Evolutionary conservation across 2,329 filamentous ascomycete species (phyloP), one percentile per base, ranked within the genome.

Genomic region (Fusarium anguioides): DNA sequence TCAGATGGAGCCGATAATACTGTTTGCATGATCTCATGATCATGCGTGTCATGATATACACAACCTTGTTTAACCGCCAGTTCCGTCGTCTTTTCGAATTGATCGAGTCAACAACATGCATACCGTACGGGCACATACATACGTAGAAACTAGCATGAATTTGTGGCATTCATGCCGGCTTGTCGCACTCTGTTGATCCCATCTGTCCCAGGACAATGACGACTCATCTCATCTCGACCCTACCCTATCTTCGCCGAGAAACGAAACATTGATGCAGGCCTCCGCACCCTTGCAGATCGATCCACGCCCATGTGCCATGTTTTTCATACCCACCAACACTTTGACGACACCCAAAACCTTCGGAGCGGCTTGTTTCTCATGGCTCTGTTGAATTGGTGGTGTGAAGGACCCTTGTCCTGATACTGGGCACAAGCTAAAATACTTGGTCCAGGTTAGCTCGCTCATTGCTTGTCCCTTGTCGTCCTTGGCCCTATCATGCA

Each of bases 221-320:
- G 60, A 60, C 47, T 63, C 42, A 46, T 53, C 47, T 63, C 42
- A 46, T 53, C 46, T 36, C 44, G 37, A 42, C 35, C 64, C 49
- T 58, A 54, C 35, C n/a, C 27, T 39, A 31, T 31, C 29, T 3
- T 58, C 33, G 45, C 53, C 39, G 33, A 60, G 53, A 63, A 72
- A 61, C 36, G 20, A 62, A 62, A 56, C 48, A 67, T 68, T 66
- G 71, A 69, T 71, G 65, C 69, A 71, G 61, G 55, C 69, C 60
- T n/a, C 71, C 71, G 51, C 71, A 63, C 50, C 51, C 49, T 63
- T 66, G 65, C 60, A 70, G 60, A 37, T 35, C 35, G n/a, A 42
- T 35, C 50, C 61, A 64, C 60, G 69, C 47, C 54, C 71, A 73
- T 73, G 71, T 73, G 69, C 62, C 45, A 50, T 60, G 37, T 23